These are phyloP conservation scores for Farysia itapuensis DNA, from an alignment of 1,284 basidiomycete genomes.

Conservation along the genomic window DNA sequence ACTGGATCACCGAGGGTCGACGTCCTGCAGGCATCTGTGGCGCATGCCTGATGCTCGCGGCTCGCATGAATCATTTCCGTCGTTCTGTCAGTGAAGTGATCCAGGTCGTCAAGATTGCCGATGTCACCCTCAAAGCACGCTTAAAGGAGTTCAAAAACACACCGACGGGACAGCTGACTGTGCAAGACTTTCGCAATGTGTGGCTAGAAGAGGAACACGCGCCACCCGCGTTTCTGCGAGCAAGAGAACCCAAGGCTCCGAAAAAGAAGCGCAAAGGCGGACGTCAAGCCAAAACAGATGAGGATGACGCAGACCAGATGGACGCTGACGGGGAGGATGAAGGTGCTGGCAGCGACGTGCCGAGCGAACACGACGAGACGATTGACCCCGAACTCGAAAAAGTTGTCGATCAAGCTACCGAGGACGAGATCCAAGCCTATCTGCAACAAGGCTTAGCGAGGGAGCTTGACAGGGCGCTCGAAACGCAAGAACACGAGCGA, in stretches of 20 bases:
- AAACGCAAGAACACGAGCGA: slow-evolving; percentile 38
- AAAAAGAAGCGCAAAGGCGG: slow-evolving; percentile 60
- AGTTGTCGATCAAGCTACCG: slow-evolving; percentile 49
- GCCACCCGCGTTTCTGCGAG: slow-evolving; percentile 75
- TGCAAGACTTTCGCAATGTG: slow-evolving; percentile 86
- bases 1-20: slow-evolving; percentile 95
- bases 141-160: slow-evolving; percentile 95
- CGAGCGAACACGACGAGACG: slow-evolving; percentile 1
- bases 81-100: slow-evolving; percentile 92
- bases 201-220: slow-evolving; percentile 90
- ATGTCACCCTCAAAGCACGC: slow-evolving; percentile 87
- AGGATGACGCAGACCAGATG: slow-evolving; percentile 23
- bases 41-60: slow-evolving; percentile 88
- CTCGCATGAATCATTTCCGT: slow-evolving; percentile 96
- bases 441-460: slow-evolving; percentile 41
- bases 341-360: slow-evolving; percentile 31
- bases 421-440: slow-evolving; percentile 47
- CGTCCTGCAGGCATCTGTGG: slow-evolving; percentile 97
- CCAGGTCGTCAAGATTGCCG: slow-evolving; percentile 91
- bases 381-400: slow-evolving; percentile 43
- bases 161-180: slow-evolving; percentile 78
- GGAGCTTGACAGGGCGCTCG: slow-evolving; percentile 43
- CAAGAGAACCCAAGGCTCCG: slow-evolving; percentile 71
- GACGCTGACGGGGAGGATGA: slow-evolving; percentile 65
- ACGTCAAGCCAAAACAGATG: slow-evolving; percentile 25